Conservation (phyloP, 2,329 filamentous ascomycete genomes). For the Colletotrichum lini region DNA sequence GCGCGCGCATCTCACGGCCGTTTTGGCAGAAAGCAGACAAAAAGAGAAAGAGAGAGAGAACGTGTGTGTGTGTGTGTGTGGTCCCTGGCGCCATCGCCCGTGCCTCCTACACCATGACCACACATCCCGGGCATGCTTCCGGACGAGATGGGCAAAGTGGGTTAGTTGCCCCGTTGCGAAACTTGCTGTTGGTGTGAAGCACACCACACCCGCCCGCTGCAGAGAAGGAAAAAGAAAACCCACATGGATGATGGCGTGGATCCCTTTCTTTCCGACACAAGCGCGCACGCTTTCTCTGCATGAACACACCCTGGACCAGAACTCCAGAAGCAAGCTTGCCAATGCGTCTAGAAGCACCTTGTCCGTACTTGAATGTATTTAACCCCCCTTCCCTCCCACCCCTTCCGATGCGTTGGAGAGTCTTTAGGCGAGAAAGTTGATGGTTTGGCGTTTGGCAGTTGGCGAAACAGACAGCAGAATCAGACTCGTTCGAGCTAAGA, state of each 20-base stretch:
- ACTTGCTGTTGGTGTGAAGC: not conserved
- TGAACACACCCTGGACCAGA: conserved; percentile 27
- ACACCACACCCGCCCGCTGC: not conserved
- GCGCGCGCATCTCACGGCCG: not conserved
- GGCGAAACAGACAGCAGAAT: not conserved
- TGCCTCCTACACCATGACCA: not conserved
- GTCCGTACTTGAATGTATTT: too few relatives aligned
- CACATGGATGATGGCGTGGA: conserved; percentile 18
- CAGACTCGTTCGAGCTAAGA: not conserved
- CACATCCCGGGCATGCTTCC: conserved; percentile 23
- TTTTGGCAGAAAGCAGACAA: not conserved
- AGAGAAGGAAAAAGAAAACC: not conserved
- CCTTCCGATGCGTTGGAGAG: too few relatives aligned
- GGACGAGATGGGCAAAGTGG: conserved; percentile 20
- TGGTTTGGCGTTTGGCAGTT: too few relatives aligned
- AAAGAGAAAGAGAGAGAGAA: too few relatives aligned
- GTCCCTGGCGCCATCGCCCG: not conserved
- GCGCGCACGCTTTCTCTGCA: conserved; percentile 25
- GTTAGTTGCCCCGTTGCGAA: conserved; percentile 18
- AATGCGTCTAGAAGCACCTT: conserved; percentile 29
- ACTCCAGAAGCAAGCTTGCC: conserved; percentile 18
- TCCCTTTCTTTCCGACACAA: conserved; percentile 18
- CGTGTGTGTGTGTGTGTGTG: too few relatives aligned
- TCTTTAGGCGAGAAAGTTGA: too few relatives aligned
- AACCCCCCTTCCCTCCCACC: too few relatives aligned